phyloP scores from a whole-genome alignment of 306 rosid genomes.

The Malus sylvestris region DNA sequence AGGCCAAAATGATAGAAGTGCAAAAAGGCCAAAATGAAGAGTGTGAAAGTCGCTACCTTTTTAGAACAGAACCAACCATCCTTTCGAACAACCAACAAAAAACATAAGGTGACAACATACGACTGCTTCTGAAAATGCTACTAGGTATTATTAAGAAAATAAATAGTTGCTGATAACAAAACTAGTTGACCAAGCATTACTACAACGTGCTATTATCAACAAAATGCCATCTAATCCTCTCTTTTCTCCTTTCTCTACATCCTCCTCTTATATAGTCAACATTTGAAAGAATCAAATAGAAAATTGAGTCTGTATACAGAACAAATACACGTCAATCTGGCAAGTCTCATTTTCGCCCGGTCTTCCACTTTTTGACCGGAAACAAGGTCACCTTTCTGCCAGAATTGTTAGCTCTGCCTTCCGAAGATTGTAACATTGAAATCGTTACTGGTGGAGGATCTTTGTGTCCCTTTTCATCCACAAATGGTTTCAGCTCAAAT shows the following conservation, averaged over 20 bases:
- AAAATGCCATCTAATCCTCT: not conserved
- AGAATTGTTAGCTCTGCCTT: constrained; percentile 33
- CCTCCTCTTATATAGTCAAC: not conserved
- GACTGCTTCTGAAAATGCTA: not conserved
- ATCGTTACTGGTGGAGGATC: constrained; percentile 45
- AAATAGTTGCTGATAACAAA: constrained; percentile 21
- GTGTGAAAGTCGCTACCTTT: too few species aligned
- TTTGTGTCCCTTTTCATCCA: constrained; percentile 49
- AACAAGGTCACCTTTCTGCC: constrained; percentile 50
- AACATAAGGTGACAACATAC: too few species aligned
- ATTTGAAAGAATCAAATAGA: not conserved
- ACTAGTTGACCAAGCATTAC: constrained; percentile 4
- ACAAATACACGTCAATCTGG: not conserved
- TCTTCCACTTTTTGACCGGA: constrained; percentile 65
- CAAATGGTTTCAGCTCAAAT: constrained; percentile 62
- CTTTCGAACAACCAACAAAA: too few species aligned
- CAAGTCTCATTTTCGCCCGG: constrained; percentile 39
- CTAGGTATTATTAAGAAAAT: not conserved
- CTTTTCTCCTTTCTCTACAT: not conserved
- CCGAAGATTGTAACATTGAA: constrained; percentile 51
- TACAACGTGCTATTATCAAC: constrained; percentile 5
- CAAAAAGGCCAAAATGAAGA: too few species aligned
- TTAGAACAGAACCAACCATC: too few species aligned
- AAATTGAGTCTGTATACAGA: not conserved
- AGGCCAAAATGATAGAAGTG: too few species aligned